Evolutionary conservation across 75 land plant species (phyloP).

Genomic region (Sequoiadendron giganteum): DNA sequence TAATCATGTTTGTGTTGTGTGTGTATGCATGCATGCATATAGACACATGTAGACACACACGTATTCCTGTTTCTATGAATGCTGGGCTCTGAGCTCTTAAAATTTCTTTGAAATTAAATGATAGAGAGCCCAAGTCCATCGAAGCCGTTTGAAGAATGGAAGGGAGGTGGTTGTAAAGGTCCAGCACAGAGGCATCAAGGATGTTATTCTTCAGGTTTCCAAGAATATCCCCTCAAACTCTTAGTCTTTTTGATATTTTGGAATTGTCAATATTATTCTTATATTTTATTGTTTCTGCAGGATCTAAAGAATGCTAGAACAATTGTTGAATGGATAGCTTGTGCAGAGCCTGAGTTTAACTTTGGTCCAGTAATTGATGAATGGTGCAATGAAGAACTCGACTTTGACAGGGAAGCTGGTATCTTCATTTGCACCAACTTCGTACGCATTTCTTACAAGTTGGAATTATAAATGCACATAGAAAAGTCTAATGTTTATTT

Average conservation of each 20-base stretch:
- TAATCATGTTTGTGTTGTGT: too few species aligned
- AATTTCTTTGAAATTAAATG: conserved; percentile 2
- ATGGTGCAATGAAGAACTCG: conserved; percentile 96
- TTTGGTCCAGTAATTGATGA: conserved; percentile 92
- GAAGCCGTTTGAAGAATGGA: conserved; percentile 67
- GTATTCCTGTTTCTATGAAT: neutral
- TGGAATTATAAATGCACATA: neutral
- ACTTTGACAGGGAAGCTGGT: conserved; percentile 95
- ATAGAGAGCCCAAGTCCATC: conserved; percentile 98
- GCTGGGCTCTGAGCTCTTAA: neutral
- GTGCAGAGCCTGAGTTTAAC: conserved; percentile 95
- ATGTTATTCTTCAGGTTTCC: conserved; percentile 91
- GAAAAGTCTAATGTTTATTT: neutral
- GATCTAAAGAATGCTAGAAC: conserved; percentile 88
- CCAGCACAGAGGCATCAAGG: conserved; percentile 87
- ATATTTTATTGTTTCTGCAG: conserved; percentile 34
- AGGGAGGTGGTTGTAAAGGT: conserved; percentile 86
- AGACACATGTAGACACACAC: too few species aligned
- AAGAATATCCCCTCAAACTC: neutral
- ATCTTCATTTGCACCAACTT: conserved; percentile 6
- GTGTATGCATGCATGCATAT: too few species aligned
- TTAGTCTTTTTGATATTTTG: neutral
- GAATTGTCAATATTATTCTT: neutral
- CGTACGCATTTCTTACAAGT: neutral
- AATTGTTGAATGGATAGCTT: conserved; percentile 94